These are phyloP conservation scores for Fusarium ambrosium DNA, from an alignment of 2,329 filamentous ascomycete species.

Conservation along the genomic window DNA sequence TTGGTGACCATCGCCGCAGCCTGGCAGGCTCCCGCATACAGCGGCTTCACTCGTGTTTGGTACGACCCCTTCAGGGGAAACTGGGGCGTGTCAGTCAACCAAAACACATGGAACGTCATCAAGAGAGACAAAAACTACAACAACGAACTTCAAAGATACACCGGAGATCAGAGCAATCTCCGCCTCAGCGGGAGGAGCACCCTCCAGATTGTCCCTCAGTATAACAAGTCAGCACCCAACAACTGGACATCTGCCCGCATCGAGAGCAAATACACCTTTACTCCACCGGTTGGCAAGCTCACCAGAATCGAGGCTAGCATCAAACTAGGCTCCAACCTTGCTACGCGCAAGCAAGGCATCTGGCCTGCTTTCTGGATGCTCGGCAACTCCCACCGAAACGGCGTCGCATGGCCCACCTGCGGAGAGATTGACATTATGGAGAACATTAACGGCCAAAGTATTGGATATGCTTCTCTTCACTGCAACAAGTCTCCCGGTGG, in stretches of 20 bases:
- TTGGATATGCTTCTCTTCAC: conserved; percentile 65
- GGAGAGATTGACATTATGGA: conserved; percentile 72
- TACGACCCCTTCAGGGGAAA: conserved; percentile 59
- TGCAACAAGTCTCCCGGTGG: conserved; percentile 62
- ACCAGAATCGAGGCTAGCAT: conserved; percentile 63
- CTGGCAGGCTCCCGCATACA: conserved; percentile 55
- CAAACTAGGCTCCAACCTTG: conserved; percentile 60
- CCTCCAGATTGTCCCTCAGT: conserved; percentile 65
- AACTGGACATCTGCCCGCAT: conserved; percentile 70
- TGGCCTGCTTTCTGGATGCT: conserved; percentile 73
- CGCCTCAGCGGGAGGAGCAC: conserved; percentile 65
- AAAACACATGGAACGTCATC: conserved; percentile 58
- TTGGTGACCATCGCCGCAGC: conserved; percentile 53
- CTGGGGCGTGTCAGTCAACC: conserved; percentile 51
- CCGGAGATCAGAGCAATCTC: conserved; percentile 60
- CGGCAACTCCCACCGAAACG: conserved; percentile 63
- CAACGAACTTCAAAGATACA: conserved; percentile 66
- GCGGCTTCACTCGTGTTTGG: conserved; percentile 57
- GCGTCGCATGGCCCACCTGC: conserved; percentile 64
- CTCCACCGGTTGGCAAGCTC: conserved; percentile 59
- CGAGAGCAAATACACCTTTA: conserved; percentile 63
- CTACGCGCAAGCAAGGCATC: conserved; percentile 63
- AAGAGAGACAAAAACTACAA: conserved; percentile 60
- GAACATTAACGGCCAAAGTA: conserved; percentile 63
- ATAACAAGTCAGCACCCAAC: conserved; percentile 49